Evolutionary conservation across 352 stramenopile genomes (phyloP), one percentile per base, ranked within the genome.

Genomic region (Peronosclerospora sorghi): DNA sequence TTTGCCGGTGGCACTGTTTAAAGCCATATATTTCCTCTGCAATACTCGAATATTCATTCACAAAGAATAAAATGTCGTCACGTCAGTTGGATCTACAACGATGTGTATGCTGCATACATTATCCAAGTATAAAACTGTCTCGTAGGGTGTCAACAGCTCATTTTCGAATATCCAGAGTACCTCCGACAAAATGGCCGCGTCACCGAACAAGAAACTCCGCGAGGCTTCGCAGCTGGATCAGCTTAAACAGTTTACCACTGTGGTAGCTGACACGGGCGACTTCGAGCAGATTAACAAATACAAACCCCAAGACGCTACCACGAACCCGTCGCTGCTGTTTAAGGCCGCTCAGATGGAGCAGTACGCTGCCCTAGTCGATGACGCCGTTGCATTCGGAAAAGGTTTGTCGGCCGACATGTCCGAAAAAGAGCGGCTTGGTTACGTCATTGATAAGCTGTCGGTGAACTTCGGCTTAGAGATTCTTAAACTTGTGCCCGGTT

Each of bases 381-480:
- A 97, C 55, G 96, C 96, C 32, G 77, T 99, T 15, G 59, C 62
- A 15, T 98, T 96, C 62, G 91, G 83, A 45, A 96, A 96, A 62
- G 66, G 54, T 6, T 56, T 84, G 32, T 63, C 74, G 21, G 55
- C 45, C 13, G 59, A 65, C 50, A 50, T 91, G 37, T 78, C 77
- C 36, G 75, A 95, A 49, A 68, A 67, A 32, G 86, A 96, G 24
- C 74, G 85, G 41, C 66, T 98, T 21, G 77, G 73, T 30, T 62
- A 97, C 54, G 75, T 97, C 45, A 97, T 99, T 51, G 96, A 99
- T 76, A 96, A 96, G 66, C 67, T 99, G 41, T 94, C 91, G 28
- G 96, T 99, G 40, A 98, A 98, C 73, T 97, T 99, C 50, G 96
- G 96, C 36, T 58, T 94, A 17, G 86, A 98, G 59, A 97, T 99